Conservation (phyloP, 345 rosid genomes). For the Turritis glabra region DNA sequence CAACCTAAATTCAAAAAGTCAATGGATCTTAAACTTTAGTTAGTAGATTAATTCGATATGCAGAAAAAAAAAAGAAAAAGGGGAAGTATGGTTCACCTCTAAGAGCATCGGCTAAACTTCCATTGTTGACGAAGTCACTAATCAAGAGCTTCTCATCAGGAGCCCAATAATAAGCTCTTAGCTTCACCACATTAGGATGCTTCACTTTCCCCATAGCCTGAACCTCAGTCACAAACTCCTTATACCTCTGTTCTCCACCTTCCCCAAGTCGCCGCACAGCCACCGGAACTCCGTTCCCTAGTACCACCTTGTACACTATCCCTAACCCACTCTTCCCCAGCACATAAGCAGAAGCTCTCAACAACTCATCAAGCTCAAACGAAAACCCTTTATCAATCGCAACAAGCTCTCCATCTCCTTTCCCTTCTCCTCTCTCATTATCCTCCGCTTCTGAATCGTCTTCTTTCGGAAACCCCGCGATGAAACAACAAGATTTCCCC, state of each 20-base stretch:
- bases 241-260: slow-evolving; percentile 92
- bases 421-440: slow-evolving; percentile 42
- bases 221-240: slow-evolving; percentile 85
- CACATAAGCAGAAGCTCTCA: slow-evolving; percentile 96
- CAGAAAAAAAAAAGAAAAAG: neutral
- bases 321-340: slow-evolving; percentile 97
- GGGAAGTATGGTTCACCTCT: slow-evolving; percentile 47
- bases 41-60: neutral
- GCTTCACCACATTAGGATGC: slow-evolving; percentile 89
- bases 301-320: slow-evolving; percentile 95
- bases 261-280: slow-evolving; percentile 94
- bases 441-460: slow-evolving; percentile 78
- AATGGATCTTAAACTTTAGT: neutral
- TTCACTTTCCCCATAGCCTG: slow-evolving; percentile 89
- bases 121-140: slow-evolving; percentile 86
- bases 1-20: neutral
- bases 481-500: slow-evolving; percentile 36
- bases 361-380: slow-evolving; percentile 88
- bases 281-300: slow-evolving; percentile 90
- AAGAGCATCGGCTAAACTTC: slow-evolving; percentile 86
- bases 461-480: slow-evolving; percentile 37
- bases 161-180: slow-evolving; percentile 99
- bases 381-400: slow-evolving; percentile 92
- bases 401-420: slow-evolving; percentile 78
- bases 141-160: slow-evolving; percentile 94